Percentiles rank a stretch among this genome's conserved stretches.
phyloP scores from a whole-genome alignment of 2,329 filamentous ascomycete genomes.

The Hymenotorrendiella dingleyae region DNA sequence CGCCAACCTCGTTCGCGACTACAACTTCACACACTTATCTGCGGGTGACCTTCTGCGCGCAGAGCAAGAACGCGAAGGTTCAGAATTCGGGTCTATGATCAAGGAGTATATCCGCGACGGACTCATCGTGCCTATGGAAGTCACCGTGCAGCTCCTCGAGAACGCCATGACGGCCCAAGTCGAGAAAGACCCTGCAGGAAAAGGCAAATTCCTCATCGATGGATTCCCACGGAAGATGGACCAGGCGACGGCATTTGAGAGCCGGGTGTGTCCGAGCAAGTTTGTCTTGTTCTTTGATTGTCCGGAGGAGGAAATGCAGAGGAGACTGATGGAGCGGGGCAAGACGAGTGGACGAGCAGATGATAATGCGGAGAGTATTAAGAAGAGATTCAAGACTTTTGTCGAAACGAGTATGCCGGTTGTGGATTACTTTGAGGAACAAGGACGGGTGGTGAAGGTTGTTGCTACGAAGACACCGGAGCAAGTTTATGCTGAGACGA shows the following conservation, averaged over 20 bases:
- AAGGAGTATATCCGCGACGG: constrained; percentile 90
- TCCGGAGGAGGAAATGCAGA: constrained; percentile 82
- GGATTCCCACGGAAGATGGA: constrained; percentile 97
- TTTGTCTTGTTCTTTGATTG: constrained; percentile 95
- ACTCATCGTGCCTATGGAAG: constrained; percentile 97
- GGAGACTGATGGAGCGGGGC: constrained; percentile 76
- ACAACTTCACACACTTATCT: constrained; percentile 87
- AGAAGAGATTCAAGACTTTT: constrained; percentile 93
- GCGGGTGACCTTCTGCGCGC: constrained; percentile 90
- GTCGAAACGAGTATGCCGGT: constrained; percentile 97
- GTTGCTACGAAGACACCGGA: constrained; percentile 64
- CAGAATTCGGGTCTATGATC: constrained; percentile 89
- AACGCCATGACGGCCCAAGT: constrained; percentile 81
- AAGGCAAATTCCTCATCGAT: constrained; percentile 69
- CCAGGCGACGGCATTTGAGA: constrained; percentile 91
- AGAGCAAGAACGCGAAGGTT: constrained; percentile 82
- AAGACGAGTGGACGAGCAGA: constrained; percentile 89
- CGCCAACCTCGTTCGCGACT: constrained; percentile 76
- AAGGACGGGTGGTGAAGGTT: constrained; percentile 76
- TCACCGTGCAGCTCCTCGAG: constrained; percentile 87
- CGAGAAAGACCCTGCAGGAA: constrained; percentile 39
- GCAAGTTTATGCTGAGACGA: constrained; percentile 50
- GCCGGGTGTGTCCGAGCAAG: constrained; percentile 73
- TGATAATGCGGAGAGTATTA: constrained; percentile 92
- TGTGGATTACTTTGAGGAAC: constrained; percentile 72